Evolutionary conservation across 331 rosid genomes (phyloP), one percentile per base, ranked within the genome.

Genomic region (Cydonia oblonga): DNA sequence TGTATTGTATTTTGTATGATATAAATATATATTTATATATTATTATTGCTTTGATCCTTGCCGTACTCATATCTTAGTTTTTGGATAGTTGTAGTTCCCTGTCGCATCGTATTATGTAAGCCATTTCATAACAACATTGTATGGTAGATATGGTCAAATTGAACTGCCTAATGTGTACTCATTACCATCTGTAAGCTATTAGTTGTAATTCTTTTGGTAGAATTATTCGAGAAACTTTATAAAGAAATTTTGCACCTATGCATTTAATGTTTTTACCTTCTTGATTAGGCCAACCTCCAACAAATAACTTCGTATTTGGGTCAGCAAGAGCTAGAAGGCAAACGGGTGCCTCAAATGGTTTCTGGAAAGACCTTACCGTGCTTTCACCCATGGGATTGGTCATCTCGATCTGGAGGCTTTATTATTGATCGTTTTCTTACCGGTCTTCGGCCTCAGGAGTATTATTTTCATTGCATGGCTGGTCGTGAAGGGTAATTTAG

Each of bases 381-480:
- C 88, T 93, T 93, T 76, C 65, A 92, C 23, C 84, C 98, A 5
- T 93, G 98, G 97, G 98, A 93, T 86, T 93, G 92, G 84, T 86
- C 97, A 70, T 75, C 97, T 75, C 86, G 96, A 75, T 89, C 97
- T 54, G 98, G 98, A 69, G 98, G 97, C 53, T 90, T 93, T 82
- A 87, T 91, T 74, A 85, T 87, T 79, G 98, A 93, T 70, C 91
- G 96, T 76, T 93, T 93, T 86, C 98, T 93, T 79, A 85, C 97
- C 13, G 98, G 91, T 71, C 97, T 93, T 75, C 97, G 83, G 32
- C 96, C 96, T 22, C 97, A 91, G 81, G 98, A 93, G 79, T 93
- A 85, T 78, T 93, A 93, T 86, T 93, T 93, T 70, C 98, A 93
- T 78, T 93, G 97, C 76, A 93, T 93, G 98, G 97, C 97, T 68